Conservation (phyloP, 2,329 filamentous ascomycete species). For the Pezicula neosporulosa region DNA sequence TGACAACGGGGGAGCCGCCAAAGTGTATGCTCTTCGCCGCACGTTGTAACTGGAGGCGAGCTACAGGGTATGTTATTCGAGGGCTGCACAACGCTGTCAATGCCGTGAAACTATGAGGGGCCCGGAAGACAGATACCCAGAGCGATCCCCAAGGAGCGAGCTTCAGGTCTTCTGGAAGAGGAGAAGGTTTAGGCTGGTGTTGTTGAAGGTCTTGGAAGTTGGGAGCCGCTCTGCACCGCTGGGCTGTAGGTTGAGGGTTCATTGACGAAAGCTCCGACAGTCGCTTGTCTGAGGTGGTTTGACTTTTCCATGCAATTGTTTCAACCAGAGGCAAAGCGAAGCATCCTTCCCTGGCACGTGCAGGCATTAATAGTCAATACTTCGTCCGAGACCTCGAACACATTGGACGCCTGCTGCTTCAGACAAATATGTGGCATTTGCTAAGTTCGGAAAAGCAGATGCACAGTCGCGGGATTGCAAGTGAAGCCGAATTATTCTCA, state of each 20-base stretch:
- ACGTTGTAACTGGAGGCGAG: neutral
- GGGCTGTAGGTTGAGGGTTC: neutral
- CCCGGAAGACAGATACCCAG: constrained; percentile 3
- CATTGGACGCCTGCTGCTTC: too few relatives aligned
- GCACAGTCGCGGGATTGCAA: too few relatives aligned
- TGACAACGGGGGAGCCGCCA: too few relatives aligned
- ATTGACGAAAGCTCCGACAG: neutral
- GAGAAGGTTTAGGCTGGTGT: constrained; percentile 1
- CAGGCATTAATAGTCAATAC: neutral
- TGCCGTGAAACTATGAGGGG: constrained; percentile 6
- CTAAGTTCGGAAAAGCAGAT: too few relatives aligned
- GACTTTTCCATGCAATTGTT: too few relatives aligned
- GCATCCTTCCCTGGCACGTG: neutral
- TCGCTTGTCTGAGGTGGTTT: neutral
- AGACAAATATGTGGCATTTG: too few relatives aligned
- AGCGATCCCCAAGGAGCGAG: neutral
- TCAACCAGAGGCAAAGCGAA: neutral
- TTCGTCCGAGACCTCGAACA: neutral
- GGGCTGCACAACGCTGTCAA: neutral
- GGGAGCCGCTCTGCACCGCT: too few relatives aligned
- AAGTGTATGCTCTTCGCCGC: neutral
- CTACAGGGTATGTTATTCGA: neutral
- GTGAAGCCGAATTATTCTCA: too few relatives aligned
- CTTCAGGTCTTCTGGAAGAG: neutral
- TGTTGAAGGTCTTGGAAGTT: too few relatives aligned